These are phyloP conservation scores for Trypanosoma platydactyli DNA, from an alignment of 208 protist species.

Conservation along the genomic window DNA sequence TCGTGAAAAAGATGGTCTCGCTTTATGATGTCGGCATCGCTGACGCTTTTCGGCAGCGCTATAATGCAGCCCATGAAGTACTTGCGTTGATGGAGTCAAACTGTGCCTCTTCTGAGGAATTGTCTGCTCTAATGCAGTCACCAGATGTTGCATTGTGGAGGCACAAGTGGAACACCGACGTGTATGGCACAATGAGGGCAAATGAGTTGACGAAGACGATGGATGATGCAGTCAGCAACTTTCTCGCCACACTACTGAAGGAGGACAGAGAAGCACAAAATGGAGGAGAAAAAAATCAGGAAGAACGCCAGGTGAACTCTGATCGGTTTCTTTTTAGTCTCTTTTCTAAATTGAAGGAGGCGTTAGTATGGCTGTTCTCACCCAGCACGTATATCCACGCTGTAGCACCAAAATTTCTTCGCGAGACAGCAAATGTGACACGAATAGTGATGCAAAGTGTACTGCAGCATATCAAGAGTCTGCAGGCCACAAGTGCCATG, in stretches of 20 bases:
- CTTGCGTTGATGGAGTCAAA: conserved; percentile 47
- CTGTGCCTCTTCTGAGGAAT: conserved; percentile 63
- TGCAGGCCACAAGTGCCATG: conserved; percentile 9
- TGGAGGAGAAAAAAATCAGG: not conserved
- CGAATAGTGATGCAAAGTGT: conserved; percentile 7
- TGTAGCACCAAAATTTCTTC: conserved; percentile 44
- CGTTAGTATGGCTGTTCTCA: conserved; percentile 44
- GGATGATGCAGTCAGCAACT: not conserved
- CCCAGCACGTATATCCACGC: conserved; percentile 41
- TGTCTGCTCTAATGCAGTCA: conserved; percentile 50
- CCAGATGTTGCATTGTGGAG: conserved; percentile 76
- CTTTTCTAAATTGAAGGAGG: conserved; percentile 30
- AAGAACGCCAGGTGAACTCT: not conserved
- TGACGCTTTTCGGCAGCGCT: conserved; percentile 74
- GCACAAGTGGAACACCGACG: conserved; percentile 89
- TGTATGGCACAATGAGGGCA: conserved; percentile 68
- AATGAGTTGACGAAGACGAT: conserved; percentile 41
- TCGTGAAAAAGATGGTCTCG: conserved; percentile 77
- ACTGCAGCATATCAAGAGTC: conserved; percentile 3
- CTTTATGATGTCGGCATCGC: conserved; percentile 77
- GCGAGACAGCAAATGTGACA: conserved; percentile 20
- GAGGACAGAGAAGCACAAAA: not conserved
- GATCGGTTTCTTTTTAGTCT: conserved; percentile 21
- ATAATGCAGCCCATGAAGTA: conserved; percentile 65
- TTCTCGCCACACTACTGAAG: conserved; percentile 8